Evolutionary conservation across 306 rosid genomes (phyloP).

Genomic region (Psophocarpus tetragonolobus): DNA sequence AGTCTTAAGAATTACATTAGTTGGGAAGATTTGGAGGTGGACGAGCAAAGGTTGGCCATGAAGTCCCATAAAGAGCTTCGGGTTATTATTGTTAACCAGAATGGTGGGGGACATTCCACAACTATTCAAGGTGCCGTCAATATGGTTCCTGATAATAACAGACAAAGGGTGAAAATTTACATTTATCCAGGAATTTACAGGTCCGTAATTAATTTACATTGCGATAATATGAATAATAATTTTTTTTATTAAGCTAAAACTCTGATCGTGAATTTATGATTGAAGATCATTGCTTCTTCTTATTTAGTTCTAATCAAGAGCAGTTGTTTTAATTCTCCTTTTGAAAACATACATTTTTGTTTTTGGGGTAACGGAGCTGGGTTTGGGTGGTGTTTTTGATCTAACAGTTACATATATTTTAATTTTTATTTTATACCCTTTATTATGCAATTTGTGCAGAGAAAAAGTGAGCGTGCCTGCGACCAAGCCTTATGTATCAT

Average conservation of each 20-base stretch:
- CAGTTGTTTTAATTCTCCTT: background rate
- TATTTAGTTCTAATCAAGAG: background rate
- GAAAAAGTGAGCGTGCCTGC: conserved; percentile 77
- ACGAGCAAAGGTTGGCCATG: conserved; percentile 35
- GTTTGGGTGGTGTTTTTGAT: background rate
- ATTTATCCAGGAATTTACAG: conserved; percentile 90
- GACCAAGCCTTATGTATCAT: conserved; percentile 77
- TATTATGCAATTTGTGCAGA: conserved; percentile 48
- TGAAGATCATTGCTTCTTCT: background rate
- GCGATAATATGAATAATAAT: too few species aligned
- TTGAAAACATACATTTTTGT: background rate
- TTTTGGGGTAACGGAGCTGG: background rate
- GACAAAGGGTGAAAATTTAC: conserved; percentile 64
- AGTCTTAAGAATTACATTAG: conserved; percentile 47
- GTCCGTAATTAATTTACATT: conserved; percentile 26
- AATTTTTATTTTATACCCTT: background rate
- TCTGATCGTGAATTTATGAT: too few species aligned
- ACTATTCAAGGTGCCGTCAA: conserved; percentile 93
- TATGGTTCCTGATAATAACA: conserved; percentile 65
- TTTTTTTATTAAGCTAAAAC: too few species aligned
- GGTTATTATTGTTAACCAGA: conserved; percentile 63
- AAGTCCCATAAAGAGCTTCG: conserved; percentile 20
- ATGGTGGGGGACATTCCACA: conserved; percentile 63
- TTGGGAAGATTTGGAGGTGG: conserved; percentile 80
- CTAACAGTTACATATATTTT: background rate